These are phyloP conservation scores for Emmonsiellopsis sp. DNA, from an alignment of 2,329 filamentous ascomycete genomes.

Conservation along the genomic window DNA sequence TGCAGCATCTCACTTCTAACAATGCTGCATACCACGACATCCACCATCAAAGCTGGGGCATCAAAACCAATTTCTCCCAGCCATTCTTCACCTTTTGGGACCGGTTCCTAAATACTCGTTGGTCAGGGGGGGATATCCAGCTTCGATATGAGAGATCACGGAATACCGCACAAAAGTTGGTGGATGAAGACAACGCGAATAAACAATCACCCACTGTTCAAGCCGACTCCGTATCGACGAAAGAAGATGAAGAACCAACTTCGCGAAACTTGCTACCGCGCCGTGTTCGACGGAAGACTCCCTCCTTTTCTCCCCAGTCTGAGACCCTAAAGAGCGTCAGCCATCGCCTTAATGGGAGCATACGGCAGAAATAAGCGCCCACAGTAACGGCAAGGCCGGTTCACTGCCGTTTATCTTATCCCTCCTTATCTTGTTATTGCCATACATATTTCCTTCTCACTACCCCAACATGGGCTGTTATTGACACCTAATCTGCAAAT, in stretches of 20 bases:
- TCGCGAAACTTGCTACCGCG: slow-evolving; percentile 7
- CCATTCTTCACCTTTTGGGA: slow-evolving; percentile 90
- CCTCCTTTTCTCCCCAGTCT: slow-evolving; percentile 18
- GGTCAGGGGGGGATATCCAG: slow-evolving; percentile 58
- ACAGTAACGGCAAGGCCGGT: neutral
- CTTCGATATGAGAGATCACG: slow-evolving; percentile 50
- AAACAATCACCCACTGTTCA: slow-evolving; percentile 15
- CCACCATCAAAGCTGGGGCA: slow-evolving; percentile 97
- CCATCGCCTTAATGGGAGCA: slow-evolving; percentile 31
- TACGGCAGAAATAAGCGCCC: slow-evolving; percentile 23
- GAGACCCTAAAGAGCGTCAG: slow-evolving; percentile 27
- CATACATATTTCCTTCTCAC: neutral
- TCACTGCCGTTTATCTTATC: neutral
- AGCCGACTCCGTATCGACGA: slow-evolving; percentile 11
- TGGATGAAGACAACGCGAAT: slow-evolving; percentile 39
- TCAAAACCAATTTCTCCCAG: slow-evolving; percentile 57
- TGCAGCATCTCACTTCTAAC: slow-evolving; percentile 87
- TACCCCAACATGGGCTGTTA: neutral
- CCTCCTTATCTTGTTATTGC: neutral
- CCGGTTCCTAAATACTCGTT: slow-evolving; percentile 67
- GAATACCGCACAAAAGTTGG: slow-evolving; percentile 46
- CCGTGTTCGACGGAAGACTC: slow-evolving; percentile 28
- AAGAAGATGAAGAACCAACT: slow-evolving; percentile 12
- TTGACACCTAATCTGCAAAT: neutral
- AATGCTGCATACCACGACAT: slow-evolving; percentile 97